These are phyloP conservation scores for Tephrocybe rancida DNA, from an alignment of 768 basidiomycete genomes.

Conservation along the genomic window DNA sequence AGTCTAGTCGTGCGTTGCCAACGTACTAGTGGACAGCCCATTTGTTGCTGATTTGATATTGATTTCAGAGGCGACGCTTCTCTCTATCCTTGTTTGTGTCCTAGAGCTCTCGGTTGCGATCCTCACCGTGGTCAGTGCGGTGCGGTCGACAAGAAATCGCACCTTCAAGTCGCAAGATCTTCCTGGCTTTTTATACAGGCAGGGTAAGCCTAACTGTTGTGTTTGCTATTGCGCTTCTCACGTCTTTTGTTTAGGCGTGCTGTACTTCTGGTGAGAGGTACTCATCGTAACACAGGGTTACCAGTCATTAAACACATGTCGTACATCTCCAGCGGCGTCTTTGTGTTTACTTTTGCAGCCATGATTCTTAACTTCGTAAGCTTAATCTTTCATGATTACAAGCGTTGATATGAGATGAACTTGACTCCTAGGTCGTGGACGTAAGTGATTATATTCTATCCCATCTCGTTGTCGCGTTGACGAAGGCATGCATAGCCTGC, in stretches of 20 bases:
- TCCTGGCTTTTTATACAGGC: conserved; percentile 8
- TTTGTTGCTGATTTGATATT: neutral
- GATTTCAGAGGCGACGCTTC: conserved; percentile 12
- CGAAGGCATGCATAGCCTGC: neutral
- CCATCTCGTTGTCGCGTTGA: neutral
- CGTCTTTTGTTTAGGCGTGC: conserved; percentile 9
- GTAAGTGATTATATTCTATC: neutral
- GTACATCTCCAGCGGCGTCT: conserved; percentile 2
- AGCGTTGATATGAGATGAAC: too few species aligned
- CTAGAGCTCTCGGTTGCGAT: conserved; percentile 13
- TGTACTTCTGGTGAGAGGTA: conserved; percentile 16
- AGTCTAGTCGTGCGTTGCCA: conserved; percentile 8
- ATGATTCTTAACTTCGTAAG: conserved; percentile 11
- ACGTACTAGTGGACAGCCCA: too few species aligned
- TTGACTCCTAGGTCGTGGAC: too few species aligned
- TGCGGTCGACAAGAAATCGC: conserved; percentile 2
- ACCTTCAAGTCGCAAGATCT: neutral
- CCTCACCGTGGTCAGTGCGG: conserved; percentile 11
- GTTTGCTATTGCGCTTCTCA: too few species aligned
- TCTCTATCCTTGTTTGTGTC: conserved; percentile 15
- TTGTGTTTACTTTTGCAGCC: neutral
- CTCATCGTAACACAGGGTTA: neutral
- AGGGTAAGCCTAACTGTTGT: conserved; percentile 9
- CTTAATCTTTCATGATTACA: too few species aligned
- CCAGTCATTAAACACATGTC: too few species aligned